Evolutionary conservation across 371 early-diverging fungal species (phyloP).

Genomic region (Dinochytrium kinnereticum): DNA sequence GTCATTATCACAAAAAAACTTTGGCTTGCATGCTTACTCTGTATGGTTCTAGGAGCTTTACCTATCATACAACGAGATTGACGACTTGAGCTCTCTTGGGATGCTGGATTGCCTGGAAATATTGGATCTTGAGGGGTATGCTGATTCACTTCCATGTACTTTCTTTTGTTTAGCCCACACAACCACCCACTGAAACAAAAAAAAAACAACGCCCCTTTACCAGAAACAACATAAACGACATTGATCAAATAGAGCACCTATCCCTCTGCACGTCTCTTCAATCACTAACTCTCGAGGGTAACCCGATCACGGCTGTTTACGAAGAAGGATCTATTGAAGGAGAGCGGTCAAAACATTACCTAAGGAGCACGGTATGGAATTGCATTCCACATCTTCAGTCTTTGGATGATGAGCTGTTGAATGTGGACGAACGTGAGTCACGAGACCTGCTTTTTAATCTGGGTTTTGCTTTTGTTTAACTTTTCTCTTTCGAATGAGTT

Average conservation of each 20-base stretch:
- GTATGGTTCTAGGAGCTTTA: constrained; percentile 40
- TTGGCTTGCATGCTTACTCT: not conserved
- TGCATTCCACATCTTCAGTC: constrained; percentile 23
- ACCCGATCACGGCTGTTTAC: constrained; percentile 37
- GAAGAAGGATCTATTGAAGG: not conserved
- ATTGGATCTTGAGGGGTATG: constrained; percentile 53
- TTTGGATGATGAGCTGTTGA: constrained; percentile 36
- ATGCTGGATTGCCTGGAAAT: constrained; percentile 46
- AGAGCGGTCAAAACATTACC: not conserved
- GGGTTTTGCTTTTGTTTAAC: not conserved
- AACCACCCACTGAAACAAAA: not conserved
- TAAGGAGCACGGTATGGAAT: constrained; percentile 18
- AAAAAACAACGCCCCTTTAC: not conserved
- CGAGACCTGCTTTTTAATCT: constrained; percentile 10
- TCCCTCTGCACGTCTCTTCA: constrained; percentile 38
- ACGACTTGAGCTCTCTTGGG: constrained; percentile 38
- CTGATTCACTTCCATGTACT: not conserved
- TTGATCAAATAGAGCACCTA: constrained; percentile 48
- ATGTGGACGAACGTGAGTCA: constrained; percentile 1
- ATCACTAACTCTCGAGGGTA: constrained; percentile 41
- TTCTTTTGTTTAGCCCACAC: not conserved
- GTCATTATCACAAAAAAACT: too few relatives aligned
- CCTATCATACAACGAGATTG: constrained; percentile 48
- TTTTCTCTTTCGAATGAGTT: too few relatives aligned
- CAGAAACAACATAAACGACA: constrained; percentile 42